Evolutionary conservation across 1,139 yeast genomes (phyloP), one percentile per base, ranked within the genome.

Genomic region (Candida mesenterica): DNA sequence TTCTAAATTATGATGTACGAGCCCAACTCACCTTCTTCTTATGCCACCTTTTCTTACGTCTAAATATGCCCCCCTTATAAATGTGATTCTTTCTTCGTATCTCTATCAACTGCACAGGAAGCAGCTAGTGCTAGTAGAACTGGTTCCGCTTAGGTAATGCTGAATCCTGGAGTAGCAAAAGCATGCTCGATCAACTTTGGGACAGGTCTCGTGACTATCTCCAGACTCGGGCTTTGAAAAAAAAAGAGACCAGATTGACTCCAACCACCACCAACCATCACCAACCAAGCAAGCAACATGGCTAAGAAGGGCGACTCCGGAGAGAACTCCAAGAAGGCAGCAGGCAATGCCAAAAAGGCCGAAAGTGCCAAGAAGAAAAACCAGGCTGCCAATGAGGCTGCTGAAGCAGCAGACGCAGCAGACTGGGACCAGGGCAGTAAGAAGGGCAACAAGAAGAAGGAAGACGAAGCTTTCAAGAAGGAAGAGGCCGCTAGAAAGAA

Each of bases 401-500:
- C 58, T 4, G 82, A 68, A 38, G 75, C 74, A 3, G 76, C 62
- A 3, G 92, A 83, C 54, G 80, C 79, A 14, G 65, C 72, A 9
- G 68, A 76, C 42, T 86, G 95, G 95, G 76, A 73, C 2, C 70
- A 80, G 28, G 95, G 95, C 16, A 51, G 87, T 24, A 85, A 85
- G 63, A 80, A 79, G 57, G 77, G 74, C 29, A 79, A 72, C 57
- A 76, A 79, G 62, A 85, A 85, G 72, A 81, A 80, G 59, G 83
- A 77, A 43, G 84, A 81, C 40, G 74, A 69, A 15, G 70, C 68
- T 41, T 73, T 75, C 40, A 79, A 79, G 53, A 77, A 71, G 52
- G 81, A 77, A 36, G 83, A 78, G 49, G 84, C 82, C 6, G 77
- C 79, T 9, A 68, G 76, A 43, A 79, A 78, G 61, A 79, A 79